Base-by-base conservation (phyloP, 208 protist species). In the Leptomonas pyrrhocoris region DNA sequence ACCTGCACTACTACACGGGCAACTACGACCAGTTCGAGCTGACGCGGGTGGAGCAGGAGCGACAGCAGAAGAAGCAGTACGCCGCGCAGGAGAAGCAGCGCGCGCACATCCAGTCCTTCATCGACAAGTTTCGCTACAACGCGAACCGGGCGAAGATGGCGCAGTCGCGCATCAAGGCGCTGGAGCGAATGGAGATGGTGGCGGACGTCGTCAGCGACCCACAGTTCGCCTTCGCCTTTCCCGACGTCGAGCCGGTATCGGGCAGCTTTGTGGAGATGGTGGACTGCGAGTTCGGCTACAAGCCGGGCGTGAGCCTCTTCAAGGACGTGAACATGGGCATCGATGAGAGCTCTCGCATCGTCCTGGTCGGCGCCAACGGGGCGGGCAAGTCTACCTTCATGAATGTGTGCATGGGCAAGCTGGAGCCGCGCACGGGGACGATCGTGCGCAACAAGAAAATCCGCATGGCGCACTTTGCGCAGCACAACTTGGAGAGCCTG, bases 321-420 rank as follows among this genome's bases (percentile, higher is more conserved):
- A 94, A 87, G 61, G 90, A 97, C 50, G 93, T 98, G 55, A 97
- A 97, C 81, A 93, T 97, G 69, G 85, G 90, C 60, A 67, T 98
- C 45, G 89, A 94, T 43, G 91, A 94, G 56, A 83, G 74, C 68
- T 95, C 89, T 3, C 88, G 95, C 57, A 89, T 97, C 70, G 95
- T 94, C 34, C 83, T 98, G 28, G 84, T 98, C 40, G 95, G 94
- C 27, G 87, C 88, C 2, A 98, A 98, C 80, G 97, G 97, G 28
- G 83, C 77, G 16, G 97, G 97, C 53, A 98, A 98, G 90, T 97
- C 96, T 8, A 98, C 97, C 7, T 94, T 98, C 42, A 91, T 98
- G 83, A 97, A 98, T 61, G 43, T 98, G 19, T 93, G 95, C 71
- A 68, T 79, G 28, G 95, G 93, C 21, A 82, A 83, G 46, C 72